Base-by-base conservation (phyloP, 441 rosid species). In the Sinapis alba region DNA sequence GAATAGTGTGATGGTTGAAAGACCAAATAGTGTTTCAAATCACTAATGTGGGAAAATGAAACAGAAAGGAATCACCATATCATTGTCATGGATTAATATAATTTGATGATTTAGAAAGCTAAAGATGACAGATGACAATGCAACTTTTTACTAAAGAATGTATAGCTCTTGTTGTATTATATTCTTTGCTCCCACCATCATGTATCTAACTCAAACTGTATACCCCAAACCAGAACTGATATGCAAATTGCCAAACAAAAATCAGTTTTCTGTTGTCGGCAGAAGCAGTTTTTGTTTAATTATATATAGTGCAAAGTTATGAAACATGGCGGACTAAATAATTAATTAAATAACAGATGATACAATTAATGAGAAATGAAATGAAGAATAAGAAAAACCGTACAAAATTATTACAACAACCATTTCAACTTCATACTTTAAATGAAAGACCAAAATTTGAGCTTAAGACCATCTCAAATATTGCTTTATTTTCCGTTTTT, bases 381-480 rank as follows among this genome's bases (percentile, higher is more conserved):
- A 64, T 13, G 58, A 28, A 56, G 15, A 41, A 13, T 7, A 62
- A 8, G 13, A 30, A 32, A 20, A 20, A 41, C 13, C 4, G 43
- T n/a, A 41, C 21, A 51, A 43, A 43, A 78, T 30, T 27, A 73
- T 30, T 62, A 73, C 68, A 73, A 1, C 4, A 30, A 53, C 24
- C 21, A 53, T 71, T 51, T 53, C 61, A 43, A 34, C 12, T 43
- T 10, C 26, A 68, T 72, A 82, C 65, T 75, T 63, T 0, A n/a
- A 30, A 11, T 2, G 36, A 12, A 20, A 77, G 6, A 15, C 10
- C 41, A 72, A 53, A 60, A 53, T 2, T 0, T 63, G 72, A 47
- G 12, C 67, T 71, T 80, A 92, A 68, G 79, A 90, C 98, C 97
- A 94, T n/a, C n/a, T n/a, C n/a, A n/a, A n/a, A n/a, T n/a, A n/a